Percentiles rank a stretch among this genome's conserved stretches.
phyloP scores from a whole-genome alignment of 2,329 filamentous ascomycete species.

The Ascocoryne sarcoides region DNA sequence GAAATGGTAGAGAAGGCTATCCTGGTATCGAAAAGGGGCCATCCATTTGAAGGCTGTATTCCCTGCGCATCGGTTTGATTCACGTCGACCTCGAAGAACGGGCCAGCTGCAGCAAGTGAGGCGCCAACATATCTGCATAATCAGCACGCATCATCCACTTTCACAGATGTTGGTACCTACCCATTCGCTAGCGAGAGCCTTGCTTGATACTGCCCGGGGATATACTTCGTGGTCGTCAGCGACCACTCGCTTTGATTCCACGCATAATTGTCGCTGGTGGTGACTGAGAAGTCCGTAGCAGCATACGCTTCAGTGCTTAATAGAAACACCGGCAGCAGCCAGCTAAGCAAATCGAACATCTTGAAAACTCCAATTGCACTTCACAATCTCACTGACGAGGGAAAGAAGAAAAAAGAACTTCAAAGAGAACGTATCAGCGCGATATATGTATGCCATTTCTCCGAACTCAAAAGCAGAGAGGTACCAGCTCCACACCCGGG shows the following conservation, averaged over 20 bases:
- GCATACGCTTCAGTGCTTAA: no score
- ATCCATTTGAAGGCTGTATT: conserved; percentile 44
- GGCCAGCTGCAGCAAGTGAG: conserved; percentile 24
- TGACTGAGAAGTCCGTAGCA: conserved; percentile 22
- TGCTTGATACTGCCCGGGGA: conserved; percentile 26
- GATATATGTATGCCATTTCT: no score
- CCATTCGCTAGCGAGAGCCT: conserved; percentile 28
- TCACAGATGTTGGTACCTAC: no score
- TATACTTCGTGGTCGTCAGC: conserved; percentile 19
- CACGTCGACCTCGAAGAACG: conserved; percentile 27
- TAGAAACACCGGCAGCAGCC: no score
- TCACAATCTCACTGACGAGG: no score
- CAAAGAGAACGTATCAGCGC: no score
- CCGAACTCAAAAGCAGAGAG: no score
- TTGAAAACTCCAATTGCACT: no score
- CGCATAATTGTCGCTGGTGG: conserved; percentile 12
- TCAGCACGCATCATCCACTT: conserved; percentile 1
- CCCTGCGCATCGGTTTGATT: conserved; percentile 26
- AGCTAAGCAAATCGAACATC: no score
- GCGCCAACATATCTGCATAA: conserved; percentile 24
- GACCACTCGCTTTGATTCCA: conserved; percentile 26
- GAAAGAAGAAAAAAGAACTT: no score
- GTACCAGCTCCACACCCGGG: no score
- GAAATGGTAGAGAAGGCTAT: conserved; percentile 60
- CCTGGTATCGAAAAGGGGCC: conserved; percentile 56